Evolutionary conservation across 2,329 filamentous ascomycete genomes (phyloP).

Genomic region (Iodosphaeria phyllophila): DNA sequence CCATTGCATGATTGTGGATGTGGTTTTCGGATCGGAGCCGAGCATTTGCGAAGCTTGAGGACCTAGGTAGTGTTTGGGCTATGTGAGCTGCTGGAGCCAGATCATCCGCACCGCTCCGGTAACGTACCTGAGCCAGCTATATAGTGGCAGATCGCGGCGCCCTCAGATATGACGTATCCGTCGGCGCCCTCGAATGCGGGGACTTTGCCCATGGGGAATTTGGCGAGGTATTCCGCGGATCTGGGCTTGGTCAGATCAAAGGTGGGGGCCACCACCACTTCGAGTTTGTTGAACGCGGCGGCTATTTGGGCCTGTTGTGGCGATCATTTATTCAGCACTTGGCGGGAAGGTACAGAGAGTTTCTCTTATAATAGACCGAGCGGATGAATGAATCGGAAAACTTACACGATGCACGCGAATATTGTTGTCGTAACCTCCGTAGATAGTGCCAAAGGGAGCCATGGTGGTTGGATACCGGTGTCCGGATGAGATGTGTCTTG

Average conservation of each 20-base stretch:
- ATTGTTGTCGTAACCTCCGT: conserved; percentile 18
- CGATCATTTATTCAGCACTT: too few species aligned
- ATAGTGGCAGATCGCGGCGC: conserved; percentile 26
- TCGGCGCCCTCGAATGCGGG: conserved; percentile 27
- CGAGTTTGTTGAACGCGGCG: conserved; percentile 20
- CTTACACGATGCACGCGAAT: conserved; percentile 17
- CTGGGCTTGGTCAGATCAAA: conserved; percentile 21
- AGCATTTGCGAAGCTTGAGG: conserved; percentile 23
- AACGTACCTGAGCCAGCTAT: conserved; percentile 24
- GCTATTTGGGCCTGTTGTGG: conserved; percentile 13
- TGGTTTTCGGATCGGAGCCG: too few species aligned
- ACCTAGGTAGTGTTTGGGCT: too few species aligned
- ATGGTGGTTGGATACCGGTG: too few species aligned
- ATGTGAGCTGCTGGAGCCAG: too few species aligned
- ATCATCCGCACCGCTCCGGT: too few species aligned
- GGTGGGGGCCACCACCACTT: conserved; percentile 13
- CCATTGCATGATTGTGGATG: conserved; percentile 26
- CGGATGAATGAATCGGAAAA: too few species aligned
- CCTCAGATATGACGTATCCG: conserved; percentile 24
- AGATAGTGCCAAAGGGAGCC: conserved; percentile 21
- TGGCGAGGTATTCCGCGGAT: conserved; percentile 25
- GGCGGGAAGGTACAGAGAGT: not conserved
- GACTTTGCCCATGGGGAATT: conserved; percentile 32
- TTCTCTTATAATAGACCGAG: not conserved
- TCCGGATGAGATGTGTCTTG: too few species aligned